Percentiles rank a stretch among this genome's conserved stretches.
Conservation (phyloP, 2,329 filamentous ascomycete genomes). For the Cephalotrichum gorgonifer region DNA sequence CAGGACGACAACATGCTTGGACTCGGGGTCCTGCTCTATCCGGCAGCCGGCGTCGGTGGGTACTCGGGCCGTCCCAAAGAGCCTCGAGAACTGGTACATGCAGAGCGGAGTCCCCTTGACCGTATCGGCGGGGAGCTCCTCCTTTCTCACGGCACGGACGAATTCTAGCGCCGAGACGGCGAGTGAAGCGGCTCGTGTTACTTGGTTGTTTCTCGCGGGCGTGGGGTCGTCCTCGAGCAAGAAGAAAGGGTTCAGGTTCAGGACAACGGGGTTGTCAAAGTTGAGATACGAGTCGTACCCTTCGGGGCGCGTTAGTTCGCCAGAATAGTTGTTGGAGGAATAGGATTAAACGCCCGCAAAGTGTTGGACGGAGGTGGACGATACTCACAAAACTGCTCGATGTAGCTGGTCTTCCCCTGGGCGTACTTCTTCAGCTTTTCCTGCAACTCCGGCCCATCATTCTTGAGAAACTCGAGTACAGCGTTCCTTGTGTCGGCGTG, state of each 20-base stretch:
- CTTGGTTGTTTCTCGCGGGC: slow-evolving; percentile 90
- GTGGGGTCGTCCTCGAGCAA: slow-evolving; percentile 95
- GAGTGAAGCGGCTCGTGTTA: slow-evolving; percentile 85
- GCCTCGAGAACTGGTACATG: slow-evolving; percentile 96
- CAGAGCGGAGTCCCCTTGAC: slow-evolving; percentile 76
- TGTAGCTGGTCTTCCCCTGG: slow-evolving; percentile 84
- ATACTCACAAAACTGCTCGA: slow-evolving; percentile 91
- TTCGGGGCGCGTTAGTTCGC: slow-evolving; percentile 22
- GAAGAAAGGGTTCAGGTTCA: slow-evolving; percentile 98
- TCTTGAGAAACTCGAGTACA: slow-evolving; percentile 70
- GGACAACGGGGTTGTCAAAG: slow-evolving; percentile 92
- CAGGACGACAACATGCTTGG: slow-evolving; percentile 86
- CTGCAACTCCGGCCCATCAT: slow-evolving; percentile 76
- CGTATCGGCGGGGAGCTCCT: slow-evolving; percentile 84
- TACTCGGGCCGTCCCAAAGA: slow-evolving; percentile 91
- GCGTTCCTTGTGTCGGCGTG: slow-evolving; percentile 73
- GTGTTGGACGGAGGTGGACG: too few species aligned
- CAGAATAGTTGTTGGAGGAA: neutral
- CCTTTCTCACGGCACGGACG: slow-evolving; percentile 81
- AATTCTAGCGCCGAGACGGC: slow-evolving; percentile 86
- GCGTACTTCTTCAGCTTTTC: slow-evolving; percentile 87
- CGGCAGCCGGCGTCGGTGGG: slow-evolving; percentile 92
- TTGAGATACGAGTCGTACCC: slow-evolving; percentile 99
- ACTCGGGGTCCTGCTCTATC: slow-evolving; percentile 87
- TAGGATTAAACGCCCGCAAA: neutral